Percentiles rank a stretch among this genome's conserved stretches.
phyloP scores from a whole-genome alignment of 805 yeast genomes.

The Kodamaea neixiangensis region DNA sequence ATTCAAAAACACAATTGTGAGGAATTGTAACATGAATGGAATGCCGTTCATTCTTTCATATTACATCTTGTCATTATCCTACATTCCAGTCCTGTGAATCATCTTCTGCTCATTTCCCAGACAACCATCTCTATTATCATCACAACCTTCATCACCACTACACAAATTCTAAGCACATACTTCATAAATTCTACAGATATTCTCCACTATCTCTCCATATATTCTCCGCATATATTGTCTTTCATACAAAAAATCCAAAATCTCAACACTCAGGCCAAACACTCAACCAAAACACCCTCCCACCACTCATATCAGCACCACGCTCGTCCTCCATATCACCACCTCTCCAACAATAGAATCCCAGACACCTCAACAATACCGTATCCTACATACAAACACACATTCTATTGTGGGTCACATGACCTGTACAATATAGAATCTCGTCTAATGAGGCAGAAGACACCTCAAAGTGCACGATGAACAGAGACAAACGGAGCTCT shows the following conservation, averaged over 20 bases:
- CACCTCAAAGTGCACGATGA: background rate
- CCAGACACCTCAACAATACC: background rate
- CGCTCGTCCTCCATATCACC: background rate
- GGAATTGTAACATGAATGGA: too few relatives aligned
- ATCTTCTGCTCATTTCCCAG: too few relatives aligned
- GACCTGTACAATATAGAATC: background rate
- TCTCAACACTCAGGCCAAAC: background rate
- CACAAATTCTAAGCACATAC: background rate
- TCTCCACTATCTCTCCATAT: too few relatives aligned
- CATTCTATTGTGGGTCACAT: background rate
- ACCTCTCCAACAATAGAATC: background rate
- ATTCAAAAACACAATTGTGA: too few relatives aligned
- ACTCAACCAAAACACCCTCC: background rate
- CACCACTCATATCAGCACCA: background rate
- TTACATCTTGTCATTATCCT: too few relatives aligned
- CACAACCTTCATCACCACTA: too few relatives aligned
- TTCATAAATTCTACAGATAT: too few relatives aligned
- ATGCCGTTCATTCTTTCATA: too few relatives aligned
- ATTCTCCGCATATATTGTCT: too few relatives aligned
- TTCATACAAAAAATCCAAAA: too few relatives aligned
- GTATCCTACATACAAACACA: background rate
- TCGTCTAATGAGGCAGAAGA: background rate
- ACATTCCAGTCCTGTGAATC: too few relatives aligned
- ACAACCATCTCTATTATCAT: too few relatives aligned
- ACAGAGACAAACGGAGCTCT: conserved; percentile 4